Base-by-base conservation (phyloP, 2,329 filamentous ascomycete species). In the Microdochium bolleyi region DNA sequence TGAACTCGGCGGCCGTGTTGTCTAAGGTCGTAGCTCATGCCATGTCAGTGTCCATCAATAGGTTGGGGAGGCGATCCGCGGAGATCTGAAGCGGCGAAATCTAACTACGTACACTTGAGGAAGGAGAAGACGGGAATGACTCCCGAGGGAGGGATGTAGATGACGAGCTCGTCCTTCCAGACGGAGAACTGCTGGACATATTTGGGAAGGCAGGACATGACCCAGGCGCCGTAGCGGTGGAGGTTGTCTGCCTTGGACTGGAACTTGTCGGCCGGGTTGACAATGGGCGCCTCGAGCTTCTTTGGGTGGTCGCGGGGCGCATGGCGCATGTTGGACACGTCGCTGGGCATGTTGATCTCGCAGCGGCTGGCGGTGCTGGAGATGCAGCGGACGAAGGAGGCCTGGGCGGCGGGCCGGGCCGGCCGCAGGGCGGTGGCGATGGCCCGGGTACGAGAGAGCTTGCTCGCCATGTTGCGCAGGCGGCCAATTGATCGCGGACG, bases 141-240 rank as follows among this genome's bases (percentile, higher is more conserved):
- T 61, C 90, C 94, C 37, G 88, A 75, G 1, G 94, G 94, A 49
- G 89, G 79, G 66, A 97, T 94, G 73, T 95, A 92, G 70, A 96
- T 89, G 62, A 88, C 91, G 68, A 99, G 84, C 74, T 99, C 94
- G 69, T 99, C 94, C 77, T 99, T 99, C 94, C 94, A 99, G 53
- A 99, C 92, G 13, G 92, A 95, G 77, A 97, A 97, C 75, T 99
- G 94, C 77, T 99, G 95, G 64, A 99, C 83, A 74, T 96, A 96
- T 79, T 96, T 97, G 64, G 94, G 95, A 66, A 99, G 74, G 72
- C 89, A 95, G 61, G 91, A 92, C 83, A 99, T 92, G 65, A 99
- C 76, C 82, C 96, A 99, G 67, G 95, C 85, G 65, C 94, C 94
- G 68, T 99, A 99, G 65, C 85, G 87, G 79, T 99, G 94, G 67